Evolutionary conservation across 2,329 filamentous ascomycete genomes (phyloP).

Genomic region (Tolypocladium endophyticum): DNA sequence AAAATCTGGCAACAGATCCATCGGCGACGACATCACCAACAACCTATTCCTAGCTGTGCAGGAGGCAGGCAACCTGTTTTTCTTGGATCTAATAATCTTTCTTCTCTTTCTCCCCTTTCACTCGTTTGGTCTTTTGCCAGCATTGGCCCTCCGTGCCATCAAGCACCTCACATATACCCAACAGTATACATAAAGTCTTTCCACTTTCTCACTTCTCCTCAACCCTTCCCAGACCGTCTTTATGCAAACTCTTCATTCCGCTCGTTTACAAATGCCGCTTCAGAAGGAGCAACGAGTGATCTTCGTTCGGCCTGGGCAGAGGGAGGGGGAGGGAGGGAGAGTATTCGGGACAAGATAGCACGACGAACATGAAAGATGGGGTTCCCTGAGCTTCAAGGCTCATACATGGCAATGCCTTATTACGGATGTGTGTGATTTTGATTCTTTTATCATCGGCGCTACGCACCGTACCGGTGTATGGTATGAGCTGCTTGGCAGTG

Average conservation of each 20-base stretch:
- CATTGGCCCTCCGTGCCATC: neutral
- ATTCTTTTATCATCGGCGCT: neutral
- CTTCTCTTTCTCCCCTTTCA: constrained; percentile 3
- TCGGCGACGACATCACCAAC: constrained; percentile 11
- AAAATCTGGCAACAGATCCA: constrained; percentile 22
- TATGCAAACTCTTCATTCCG: neutral
- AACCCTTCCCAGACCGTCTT: neutral
- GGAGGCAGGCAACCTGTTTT: neutral
- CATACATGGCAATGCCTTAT: too few relatives aligned
- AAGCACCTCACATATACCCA: neutral
- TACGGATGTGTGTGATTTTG: neutral
- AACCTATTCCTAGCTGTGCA: neutral
- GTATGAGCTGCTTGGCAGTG: neutral
- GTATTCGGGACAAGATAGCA: neutral
- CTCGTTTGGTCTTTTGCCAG: neutral
- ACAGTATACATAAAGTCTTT: neutral
- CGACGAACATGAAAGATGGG: neutral
- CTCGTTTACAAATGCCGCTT: neutral
- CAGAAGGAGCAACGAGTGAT: neutral
- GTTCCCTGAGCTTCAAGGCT: neutral
- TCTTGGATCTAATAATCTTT: constrained; percentile 4
- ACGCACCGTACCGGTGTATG: neutral
- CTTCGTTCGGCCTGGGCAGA: neutral
- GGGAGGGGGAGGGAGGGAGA: neutral
- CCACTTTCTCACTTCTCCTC: neutral